Base-by-base conservation (phyloP, 257 asterid genomes). In the Oldenlandia corymbosa region DNA sequence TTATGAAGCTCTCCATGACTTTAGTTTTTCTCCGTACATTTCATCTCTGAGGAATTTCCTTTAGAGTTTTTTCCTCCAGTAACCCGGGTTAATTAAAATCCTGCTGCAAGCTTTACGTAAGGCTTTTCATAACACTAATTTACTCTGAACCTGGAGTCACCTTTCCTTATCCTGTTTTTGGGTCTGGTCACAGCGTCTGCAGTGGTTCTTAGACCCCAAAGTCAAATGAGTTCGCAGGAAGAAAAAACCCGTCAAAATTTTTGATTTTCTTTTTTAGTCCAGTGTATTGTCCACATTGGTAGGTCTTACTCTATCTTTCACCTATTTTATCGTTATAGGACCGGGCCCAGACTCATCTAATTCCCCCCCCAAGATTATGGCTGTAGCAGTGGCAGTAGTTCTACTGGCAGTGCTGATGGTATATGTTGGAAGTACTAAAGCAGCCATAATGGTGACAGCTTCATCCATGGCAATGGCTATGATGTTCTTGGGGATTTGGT, bases 251-350 rank as follows among this genome's bases (percentile, higher is more conserved):
- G 46, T 43, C 42, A 32, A 58, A 62, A 2, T 45, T 54, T 11
- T 59, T n/a, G n/a, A 24, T 68, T 56, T 66, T 21, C 63, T 48
- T 69, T 37, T 59, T 49, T 69, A 59, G 51, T 73, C 68, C 49
- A 53, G 50, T 56, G 48, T 58, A 46, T 51, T 70, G 51, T 53
- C 62, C 60, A 60, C 53, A 65, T 34, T 30, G 39, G 57, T 75
- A 75, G 74, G 73, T 64, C 55, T 75, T 65, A 66, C 72, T 76
- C 61, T 53, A 51, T 62, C 66, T 74, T 63, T 78, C 72, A 82
- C 83, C 85, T 81, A 83, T 83, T 82, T 86, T 70, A 74, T 78
- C 82, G 64, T 86, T 83, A 79, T 87, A 88, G 95, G 98, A 86
- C 78, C 79, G 68, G 88, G 87, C 75, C 76, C 90, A 77, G 85